Evolutionary conservation across 257 asterid species (phyloP).

Genomic region (Solanum chiquidenum): DNA sequence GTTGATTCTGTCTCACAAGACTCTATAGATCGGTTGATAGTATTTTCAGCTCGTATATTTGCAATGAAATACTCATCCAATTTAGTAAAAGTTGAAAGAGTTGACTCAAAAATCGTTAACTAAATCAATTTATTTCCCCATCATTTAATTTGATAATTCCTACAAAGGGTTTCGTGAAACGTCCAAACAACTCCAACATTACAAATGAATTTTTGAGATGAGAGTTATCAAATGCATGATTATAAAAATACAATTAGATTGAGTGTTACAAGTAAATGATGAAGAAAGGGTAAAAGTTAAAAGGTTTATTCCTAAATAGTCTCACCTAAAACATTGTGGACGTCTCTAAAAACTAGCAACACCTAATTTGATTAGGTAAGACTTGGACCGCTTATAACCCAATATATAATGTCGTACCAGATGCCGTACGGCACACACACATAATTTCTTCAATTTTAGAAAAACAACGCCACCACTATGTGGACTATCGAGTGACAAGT

Average conservation of each 20-base stretch:
- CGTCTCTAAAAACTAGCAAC: not conserved
- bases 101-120: not conserved
- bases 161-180: not conserved
- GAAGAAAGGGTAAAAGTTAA: not conserved
- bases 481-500: not conserved
- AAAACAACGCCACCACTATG: not conserved
- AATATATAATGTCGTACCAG: not conserved
- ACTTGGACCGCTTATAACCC: not conserved
- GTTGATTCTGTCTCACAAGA: not conserved
- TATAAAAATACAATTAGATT: not conserved
- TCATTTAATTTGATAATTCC: too few species aligned
- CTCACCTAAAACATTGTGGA: slow-evolving; percentile 22
- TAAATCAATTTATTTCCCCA: too few species aligned
- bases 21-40: not conserved
- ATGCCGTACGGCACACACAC: not conserved
- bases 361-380: slow-evolving; percentile 11
- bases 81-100: not conserved
- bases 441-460: not conserved
- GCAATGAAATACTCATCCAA: not conserved
- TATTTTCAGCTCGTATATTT: not conserved
- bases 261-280: not conserved
- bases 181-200: not conserved
- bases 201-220: not conserved
- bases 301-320: not conserved
- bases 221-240: not conserved